Evolutionary conservation across 2,329 filamentous ascomycete species (phyloP), one percentile per base, ranked within the genome.

Genomic region (Aspergillus pseudoterreus): DNA sequence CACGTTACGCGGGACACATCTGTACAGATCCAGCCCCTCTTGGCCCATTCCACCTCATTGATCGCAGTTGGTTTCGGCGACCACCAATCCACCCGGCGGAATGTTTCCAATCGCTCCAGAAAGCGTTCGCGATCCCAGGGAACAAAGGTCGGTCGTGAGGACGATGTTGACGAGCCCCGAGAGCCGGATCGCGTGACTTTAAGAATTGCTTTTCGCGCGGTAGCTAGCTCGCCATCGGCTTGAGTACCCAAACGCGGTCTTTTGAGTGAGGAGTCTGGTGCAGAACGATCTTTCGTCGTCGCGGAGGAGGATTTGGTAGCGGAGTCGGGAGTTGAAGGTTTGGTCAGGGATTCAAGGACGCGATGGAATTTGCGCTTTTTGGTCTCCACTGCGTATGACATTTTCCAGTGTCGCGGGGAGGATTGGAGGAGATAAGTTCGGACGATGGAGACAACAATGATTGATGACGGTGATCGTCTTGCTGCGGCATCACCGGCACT

Each of bases 31-130:
- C 94, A 99, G 1, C 92, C 92, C 52, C 88, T 78, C 75, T 92
- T 96, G 0, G 92, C 92, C 94, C 94, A 99, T 68, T 91, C 87
- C 6, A 96, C 85, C 72, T 97, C 94, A 65, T 84, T 90, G 61
- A 97, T 85, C 32, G 78, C 79, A 47, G 92, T 83, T 0, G 94
- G 92, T 68, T 97, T 97, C 0, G 90, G 88, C n/a, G 88, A 87
- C 92, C 92, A 99, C 67, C 88, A 83, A 49, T 90, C 94, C 44
- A 97, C 85, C 59, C 92, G 90, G 65, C 92, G 88, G 66, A 95
- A 99, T 0, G 90, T 95, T 54, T 87, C 87, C 24, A 99, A 78
- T 21, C 94, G 79, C 61, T 82, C 83, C 10, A 97, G 78, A 55
- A 97, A 91, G 59, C 90, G 84, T 36, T 85, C 83, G 48, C 94